Conservation (phyloP, 495 filamentous ascomycete species). For the Pyronema omphalodes region DNA sequence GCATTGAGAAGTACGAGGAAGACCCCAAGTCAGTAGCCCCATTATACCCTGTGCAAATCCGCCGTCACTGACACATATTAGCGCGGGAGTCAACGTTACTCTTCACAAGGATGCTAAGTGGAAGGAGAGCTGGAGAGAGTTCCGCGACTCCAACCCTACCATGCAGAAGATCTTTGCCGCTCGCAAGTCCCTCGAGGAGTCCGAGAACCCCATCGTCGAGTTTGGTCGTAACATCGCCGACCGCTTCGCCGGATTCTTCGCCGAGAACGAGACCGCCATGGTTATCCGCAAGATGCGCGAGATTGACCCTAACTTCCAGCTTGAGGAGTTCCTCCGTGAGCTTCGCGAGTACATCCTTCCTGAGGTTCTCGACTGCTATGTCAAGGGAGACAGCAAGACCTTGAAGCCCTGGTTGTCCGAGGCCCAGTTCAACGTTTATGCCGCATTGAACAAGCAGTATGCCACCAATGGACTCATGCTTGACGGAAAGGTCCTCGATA, state of each 20-base stretch:
- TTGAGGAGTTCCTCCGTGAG: conserved; percentile 82
- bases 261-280: conserved; percentile 90
- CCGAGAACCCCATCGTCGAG: conserved; percentile 84
- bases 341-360: conserved; percentile 96
- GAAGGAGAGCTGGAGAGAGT: conserved; percentile 89
- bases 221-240: conserved; percentile 89
- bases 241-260: conserved; percentile 83
- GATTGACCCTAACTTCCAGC: conserved; percentile 87
- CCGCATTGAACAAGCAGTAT: conserved; percentile 85
- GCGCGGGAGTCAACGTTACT: conserved; percentile 83
- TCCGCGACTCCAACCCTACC: conserved; percentile 68
- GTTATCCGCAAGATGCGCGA: conserved; percentile 96
- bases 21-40: conserved; percentile 60
- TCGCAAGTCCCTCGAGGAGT: conserved; percentile 76
- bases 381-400: conserved; percentile 82
- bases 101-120: conserved; percentile 90
- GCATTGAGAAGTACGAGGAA: conserved; percentile 44
- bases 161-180: conserved; percentile 77
- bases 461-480: conserved; percentile 80
- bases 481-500: conserved; percentile 85
- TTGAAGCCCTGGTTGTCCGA: conserved; percentile 88
- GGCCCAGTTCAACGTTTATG: conserved; percentile 85
- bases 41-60: not conserved
- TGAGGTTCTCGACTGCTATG: conserved; percentile 93
- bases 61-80: conserved; percentile 24